Base-by-base conservation (phyloP, 148 eudicot species). In the Camellia japonica region DNA sequence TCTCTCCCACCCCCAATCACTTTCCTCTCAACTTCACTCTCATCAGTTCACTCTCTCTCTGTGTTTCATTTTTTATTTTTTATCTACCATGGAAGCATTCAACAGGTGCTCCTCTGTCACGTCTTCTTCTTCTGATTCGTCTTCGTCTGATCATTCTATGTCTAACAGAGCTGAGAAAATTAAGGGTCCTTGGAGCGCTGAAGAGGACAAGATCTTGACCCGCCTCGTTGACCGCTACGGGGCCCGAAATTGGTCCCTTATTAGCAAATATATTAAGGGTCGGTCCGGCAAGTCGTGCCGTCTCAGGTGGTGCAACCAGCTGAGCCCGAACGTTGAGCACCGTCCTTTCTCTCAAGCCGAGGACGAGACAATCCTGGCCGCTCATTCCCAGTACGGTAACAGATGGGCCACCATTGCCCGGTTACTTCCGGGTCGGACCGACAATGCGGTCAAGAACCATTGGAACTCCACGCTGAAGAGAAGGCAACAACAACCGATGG, bases 181-280 rank as follows among this genome's bases (percentile, higher is more conserved):
- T 13, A 88, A 85, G 52, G 93, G 93, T 7, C 93, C 93, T 0
- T 90, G 93, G 93, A 88, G 91, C 69, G 79, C 89, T 1, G 93
- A 90, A 76, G 93, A 90, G 84, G 93, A 90, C 60, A 81, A 72
- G 81, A 81, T 89, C 87, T 82, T 90, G 63, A 88, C 90, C 77
- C 82, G 88, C 3, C 82, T 90, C 14, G 93, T 90, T 1, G 90
- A 87, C 15, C 83, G 81, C 13, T 80, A 85, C 75, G 92, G 92
- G 12, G 62, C 92, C 12, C 74, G 87, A 3, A 89, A 89, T 81
- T 89, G 92, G 92, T 85, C 92, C 2, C 23, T 87, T 0, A 89
- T 89, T 20, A 87, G 92, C 71, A 85, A 85, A 52, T 76, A 89
- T 84, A 89, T 89, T 1, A 83, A 82, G 78, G 92, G 92, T 42